phyloP scores from a whole-genome alignment of 202 grass and related monocot genomes.

The Carex arenaria region DNA sequence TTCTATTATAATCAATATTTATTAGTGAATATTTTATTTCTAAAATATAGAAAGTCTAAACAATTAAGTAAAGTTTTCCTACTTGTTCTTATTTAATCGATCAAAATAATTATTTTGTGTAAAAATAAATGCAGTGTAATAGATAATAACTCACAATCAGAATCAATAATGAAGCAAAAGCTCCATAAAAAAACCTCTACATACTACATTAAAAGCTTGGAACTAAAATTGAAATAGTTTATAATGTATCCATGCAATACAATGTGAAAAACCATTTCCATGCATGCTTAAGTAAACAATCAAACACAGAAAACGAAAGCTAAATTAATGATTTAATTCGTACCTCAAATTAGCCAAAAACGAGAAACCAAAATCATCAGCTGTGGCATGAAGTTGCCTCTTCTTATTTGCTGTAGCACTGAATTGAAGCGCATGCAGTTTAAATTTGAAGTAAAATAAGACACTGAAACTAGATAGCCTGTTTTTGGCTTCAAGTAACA shows the following conservation, averaged over 20 bases:
- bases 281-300: background rate
- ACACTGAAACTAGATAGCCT: background rate
- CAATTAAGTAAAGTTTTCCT: no score
- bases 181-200: no score
- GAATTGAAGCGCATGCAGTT: background rate
- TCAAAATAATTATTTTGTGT: no score
- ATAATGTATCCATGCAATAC: background rate
- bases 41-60: background rate
- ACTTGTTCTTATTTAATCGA: no score
- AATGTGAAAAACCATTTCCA: background rate
- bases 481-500: slow-evolving; percentile 3
- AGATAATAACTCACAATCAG: no score
- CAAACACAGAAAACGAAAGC: background rate
- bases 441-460: slow-evolving; percentile 9
- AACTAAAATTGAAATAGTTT: background rate
- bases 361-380: background rate
- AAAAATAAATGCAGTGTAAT: no score
- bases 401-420: background rate
- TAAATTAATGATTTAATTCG: background rate
- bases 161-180: no score
- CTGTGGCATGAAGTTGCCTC: background rate
- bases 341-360: slow-evolving; percentile 6
- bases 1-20: background rate
- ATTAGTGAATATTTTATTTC: background rate
- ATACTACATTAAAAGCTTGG: background rate